Evolutionary conservation across 805 yeast species (phyloP).

Genomic region (Debaryomyces tyrocola): DNA sequence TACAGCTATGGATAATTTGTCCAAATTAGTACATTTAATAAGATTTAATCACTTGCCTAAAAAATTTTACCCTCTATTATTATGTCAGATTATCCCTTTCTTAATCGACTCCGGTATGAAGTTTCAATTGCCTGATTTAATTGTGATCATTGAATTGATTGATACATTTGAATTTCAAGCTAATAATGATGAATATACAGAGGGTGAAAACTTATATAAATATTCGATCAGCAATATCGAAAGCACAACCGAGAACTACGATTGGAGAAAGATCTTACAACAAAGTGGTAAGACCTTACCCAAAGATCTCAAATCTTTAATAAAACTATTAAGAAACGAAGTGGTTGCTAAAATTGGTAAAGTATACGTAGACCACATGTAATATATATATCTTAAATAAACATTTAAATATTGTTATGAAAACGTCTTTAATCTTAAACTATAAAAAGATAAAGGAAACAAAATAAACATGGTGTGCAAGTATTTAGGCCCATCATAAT

Average conservation of each 20-base stretch:
- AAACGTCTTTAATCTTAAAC: neutral
- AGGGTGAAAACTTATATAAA: conserved; percentile 31
- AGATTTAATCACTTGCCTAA: conserved; percentile 45
- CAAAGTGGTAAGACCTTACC: conserved; percentile 21
- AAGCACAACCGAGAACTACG: conserved; percentile 19
- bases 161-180: conserved; percentile 32
- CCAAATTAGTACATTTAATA: conserved; percentile 51
- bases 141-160: conserved; percentile 38
- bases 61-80: conserved; percentile 48
- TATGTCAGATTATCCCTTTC: conserved; percentile 50
- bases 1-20: conserved; percentile 32
- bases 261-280: conserved; percentile 35
- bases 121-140: conserved; percentile 31
- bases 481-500: neutral
- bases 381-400: neutral
- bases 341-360: conserved; percentile 33
- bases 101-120: conserved; percentile 15
- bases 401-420: neutral
- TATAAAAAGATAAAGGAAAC: neutral
- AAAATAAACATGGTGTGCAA: neutral
- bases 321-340: conserved; percentile 28
- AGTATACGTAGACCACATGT: conserved; percentile 27
- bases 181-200: conserved; percentile 21
- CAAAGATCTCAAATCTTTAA: conserved; percentile 20
- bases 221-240: conserved; percentile 26